These are phyloP conservation scores for Pestalotiopsis fici DNA, from an alignment of 2,329 filamentous ascomycete species.

Conservation along the genomic window DNA sequence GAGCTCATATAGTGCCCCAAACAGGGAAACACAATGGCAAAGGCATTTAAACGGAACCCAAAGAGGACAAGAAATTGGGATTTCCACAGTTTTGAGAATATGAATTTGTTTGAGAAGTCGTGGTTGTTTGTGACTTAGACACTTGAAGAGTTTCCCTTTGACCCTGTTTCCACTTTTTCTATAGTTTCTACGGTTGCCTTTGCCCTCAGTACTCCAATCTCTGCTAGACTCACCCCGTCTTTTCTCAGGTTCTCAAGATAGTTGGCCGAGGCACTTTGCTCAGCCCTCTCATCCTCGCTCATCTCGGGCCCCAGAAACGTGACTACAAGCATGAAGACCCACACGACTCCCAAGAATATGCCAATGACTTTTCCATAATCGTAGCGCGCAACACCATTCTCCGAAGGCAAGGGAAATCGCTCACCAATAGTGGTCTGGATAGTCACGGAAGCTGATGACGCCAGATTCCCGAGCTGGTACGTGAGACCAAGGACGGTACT, in stretches of 20 bases:
- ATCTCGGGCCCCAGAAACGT: slow-evolving; percentile 63
- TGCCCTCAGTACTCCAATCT: slow-evolving; percentile 15
- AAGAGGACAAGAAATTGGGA: not conserved
- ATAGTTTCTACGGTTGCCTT: not conserved
- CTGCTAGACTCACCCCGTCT: slow-evolving; percentile 15
- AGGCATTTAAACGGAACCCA: no score
- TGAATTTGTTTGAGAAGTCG: no score
- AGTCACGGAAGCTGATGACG: slow-evolving; percentile 68
- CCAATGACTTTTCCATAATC: slow-evolving; percentile 83
- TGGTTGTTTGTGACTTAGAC: no score
- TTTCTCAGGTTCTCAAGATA: slow-evolving; percentile 18
- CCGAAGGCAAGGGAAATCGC: slow-evolving; percentile 67
- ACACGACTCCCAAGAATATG: slow-evolving; percentile 90
- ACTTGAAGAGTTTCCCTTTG: not conserved
- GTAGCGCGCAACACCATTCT: slow-evolving; percentile 52
- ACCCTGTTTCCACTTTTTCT: not conserved
- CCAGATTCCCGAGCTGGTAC: slow-evolving; percentile 79
- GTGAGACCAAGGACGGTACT: slow-evolving; percentile 74
- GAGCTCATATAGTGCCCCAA: no score
- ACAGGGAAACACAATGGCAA: no score
- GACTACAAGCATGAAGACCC: slow-evolving; percentile 58
- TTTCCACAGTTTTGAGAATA: not conserved
- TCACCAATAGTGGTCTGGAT: slow-evolving; percentile 78
- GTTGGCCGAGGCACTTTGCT: slow-evolving; percentile 11
- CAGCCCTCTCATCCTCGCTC: slow-evolving; percentile 20